These are phyloP conservation scores for Dendrocalamus latiflorus DNA, from an alignment of 202 grass and related monocot species.

Conservation along the genomic window DNA sequence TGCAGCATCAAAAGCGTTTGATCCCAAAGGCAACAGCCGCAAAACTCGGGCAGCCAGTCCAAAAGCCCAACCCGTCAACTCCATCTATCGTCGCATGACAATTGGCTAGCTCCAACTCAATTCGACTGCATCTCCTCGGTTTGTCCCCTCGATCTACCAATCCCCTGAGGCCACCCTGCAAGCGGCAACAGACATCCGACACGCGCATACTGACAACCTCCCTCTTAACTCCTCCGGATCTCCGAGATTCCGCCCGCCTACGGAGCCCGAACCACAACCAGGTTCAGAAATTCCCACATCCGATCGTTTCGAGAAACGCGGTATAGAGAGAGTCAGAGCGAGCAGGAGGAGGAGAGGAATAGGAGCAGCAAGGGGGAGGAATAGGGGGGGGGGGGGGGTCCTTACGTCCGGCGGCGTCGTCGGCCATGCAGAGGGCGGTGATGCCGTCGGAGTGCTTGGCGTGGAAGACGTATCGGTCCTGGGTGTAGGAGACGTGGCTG, in stretches of 20 bases:
- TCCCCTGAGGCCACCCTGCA: conserved; percentile 5
- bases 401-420: conserved; percentile 79
- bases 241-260: background rate
- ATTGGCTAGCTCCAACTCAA: background rate
- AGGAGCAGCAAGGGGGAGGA: no score
- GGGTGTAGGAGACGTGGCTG: conserved; percentile 86
- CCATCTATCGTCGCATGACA: background rate
- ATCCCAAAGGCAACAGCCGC: background rate
- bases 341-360: no score
- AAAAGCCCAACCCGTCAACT: background rate
- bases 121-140: background rate
- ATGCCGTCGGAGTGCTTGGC: conserved; percentile 89
- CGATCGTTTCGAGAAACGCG: background rate
- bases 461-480: conserved; percentile 82
- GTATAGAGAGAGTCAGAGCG: background rate
- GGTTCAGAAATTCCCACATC: background rate
- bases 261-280: background rate
- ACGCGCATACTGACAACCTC: conserved; percentile 23
- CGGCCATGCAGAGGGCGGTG: conserved; percentile 96
- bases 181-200: background rate
- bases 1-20: background rate
- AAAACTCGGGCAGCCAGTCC: background rate
- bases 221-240: no score
- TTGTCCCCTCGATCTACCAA: conserved; percentile 33
- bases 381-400: fast-evolving